These are phyloP conservation scores for Cercophora newfieldiana DNA, from an alignment of 495 filamentous ascomycete genomes.

Conservation along the genomic window DNA sequence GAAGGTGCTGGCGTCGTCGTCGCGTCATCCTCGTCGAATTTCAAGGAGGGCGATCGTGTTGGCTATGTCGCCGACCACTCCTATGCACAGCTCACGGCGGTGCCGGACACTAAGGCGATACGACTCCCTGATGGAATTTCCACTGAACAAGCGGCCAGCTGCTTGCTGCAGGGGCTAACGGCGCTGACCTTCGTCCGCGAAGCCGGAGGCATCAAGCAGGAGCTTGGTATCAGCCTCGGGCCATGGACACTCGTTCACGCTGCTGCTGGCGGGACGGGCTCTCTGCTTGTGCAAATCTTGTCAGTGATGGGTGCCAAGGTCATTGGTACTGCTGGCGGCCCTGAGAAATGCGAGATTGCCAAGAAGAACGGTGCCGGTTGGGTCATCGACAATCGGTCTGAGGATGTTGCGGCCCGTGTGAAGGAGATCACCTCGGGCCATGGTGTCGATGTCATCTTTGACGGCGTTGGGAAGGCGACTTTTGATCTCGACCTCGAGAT, in stretches of 20 bases:
- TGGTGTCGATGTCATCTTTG: conserved; percentile 81
- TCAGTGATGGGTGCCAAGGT: conserved; percentile 69
- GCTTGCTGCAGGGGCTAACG: conserved; percentile 80
- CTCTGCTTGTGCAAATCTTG: conserved; percentile 75
- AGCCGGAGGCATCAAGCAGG: conserved; percentile 63
- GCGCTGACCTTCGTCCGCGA: conserved; percentile 82
- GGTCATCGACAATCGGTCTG: conserved; percentile 69
- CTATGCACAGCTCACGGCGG: conserved; percentile 76
- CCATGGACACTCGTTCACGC: conserved; percentile 90
- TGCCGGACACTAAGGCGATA: conserved; percentile 54
- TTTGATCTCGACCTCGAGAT: conserved; percentile 82
- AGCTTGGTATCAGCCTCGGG: conserved; percentile 39
- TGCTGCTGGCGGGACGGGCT: conserved; percentile 85
- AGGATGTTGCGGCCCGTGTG: conserved; percentile 65
- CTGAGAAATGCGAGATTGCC: conserved; percentile 71
- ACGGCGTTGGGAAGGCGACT: conserved; percentile 84
- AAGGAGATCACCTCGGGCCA: conserved; percentile 67
- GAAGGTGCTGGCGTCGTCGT: conserved; percentile 64
- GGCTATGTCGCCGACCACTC: conserved; percentile 59
- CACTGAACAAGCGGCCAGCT: conserved; percentile 64
- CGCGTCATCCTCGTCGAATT: conserved; percentile 40
- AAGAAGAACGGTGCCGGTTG: conserved; percentile 67
- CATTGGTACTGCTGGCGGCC: conserved; percentile 79
- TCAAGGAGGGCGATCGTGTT: conserved; percentile 66
- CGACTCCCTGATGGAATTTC: conserved; percentile 65